These are phyloP conservation scores for Naganishia sp. DNA, from an alignment of 1,284 basidiomycete species.

Conservation along the genomic window DNA sequence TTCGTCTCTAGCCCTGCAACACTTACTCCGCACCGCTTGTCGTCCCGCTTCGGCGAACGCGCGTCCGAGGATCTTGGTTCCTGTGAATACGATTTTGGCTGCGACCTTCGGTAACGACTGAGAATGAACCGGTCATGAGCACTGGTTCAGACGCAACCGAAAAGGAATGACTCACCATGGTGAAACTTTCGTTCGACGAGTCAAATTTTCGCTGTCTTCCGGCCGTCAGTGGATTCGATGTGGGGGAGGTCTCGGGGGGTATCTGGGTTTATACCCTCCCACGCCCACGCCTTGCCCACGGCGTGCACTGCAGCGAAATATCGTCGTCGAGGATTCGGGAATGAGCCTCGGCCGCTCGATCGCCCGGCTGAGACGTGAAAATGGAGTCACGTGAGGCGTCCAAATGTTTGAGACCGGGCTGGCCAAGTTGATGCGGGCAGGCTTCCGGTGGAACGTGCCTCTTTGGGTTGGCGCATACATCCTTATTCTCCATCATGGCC, in stretches of 20 bases:
- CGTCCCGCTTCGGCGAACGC: constrained; percentile 86
- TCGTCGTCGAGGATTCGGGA: not conserved
- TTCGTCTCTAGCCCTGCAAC: not conserved
- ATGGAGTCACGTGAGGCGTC: constrained; percentile 15
- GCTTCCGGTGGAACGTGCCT: not conserved
- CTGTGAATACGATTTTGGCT: constrained; percentile 78
- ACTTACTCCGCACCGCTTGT: constrained; percentile 90
- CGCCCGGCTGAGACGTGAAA: constrained; percentile 3
- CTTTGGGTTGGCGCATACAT: not conserved
- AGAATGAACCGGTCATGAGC: not conserved
- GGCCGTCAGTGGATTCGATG: too few species aligned
- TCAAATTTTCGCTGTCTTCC: too few species aligned
- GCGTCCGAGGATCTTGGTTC: constrained; percentile 82
- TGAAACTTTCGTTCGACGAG: not conserved
- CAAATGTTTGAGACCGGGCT: constrained; percentile 8
- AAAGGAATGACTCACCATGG: constrained; percentile 14
- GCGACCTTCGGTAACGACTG: constrained; percentile 65
- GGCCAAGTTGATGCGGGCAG: too few species aligned
- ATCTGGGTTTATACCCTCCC: too few species aligned
- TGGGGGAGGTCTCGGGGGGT: too few species aligned
- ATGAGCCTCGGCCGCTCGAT: constrained; percentile 3
- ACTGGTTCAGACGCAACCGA: not conserved
- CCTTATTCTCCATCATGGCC: constrained; percentile 1
- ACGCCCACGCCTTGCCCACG: too few species aligned
- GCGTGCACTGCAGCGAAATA: too few species aligned